Percentiles rank a stretch among this genome's conserved stretches.
Evolutionary conservation across 768 basidiomycete genomes (phyloP).

Genomic region (Pleurotus citrinopileatus): DNA sequence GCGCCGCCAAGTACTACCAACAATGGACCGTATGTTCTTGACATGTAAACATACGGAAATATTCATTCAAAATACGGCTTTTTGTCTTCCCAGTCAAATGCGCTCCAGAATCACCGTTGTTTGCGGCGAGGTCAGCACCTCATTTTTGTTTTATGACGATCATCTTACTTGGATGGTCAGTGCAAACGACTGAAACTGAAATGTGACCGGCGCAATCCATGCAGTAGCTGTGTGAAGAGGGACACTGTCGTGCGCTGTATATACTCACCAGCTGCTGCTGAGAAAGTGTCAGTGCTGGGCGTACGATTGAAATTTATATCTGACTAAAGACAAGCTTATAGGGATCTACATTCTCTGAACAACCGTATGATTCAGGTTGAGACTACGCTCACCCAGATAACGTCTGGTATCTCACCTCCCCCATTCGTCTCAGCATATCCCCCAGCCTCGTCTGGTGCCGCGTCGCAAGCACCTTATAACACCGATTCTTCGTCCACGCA

Average conservation of each 20-base stretch:
- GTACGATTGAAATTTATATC: too few species aligned
- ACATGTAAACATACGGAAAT: conserved; percentile 1
- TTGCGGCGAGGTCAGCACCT: conserved; percentile 65
- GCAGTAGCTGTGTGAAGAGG: conserved; percentile 76
- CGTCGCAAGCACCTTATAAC: not conserved
- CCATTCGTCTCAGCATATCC: conserved; percentile 8
- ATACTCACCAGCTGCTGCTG: conserved; percentile 79
- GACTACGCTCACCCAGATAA: conserved; percentile 49
- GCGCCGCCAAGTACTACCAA: not conserved
- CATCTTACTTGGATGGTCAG: conserved; percentile 31
- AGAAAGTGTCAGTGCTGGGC: conserved; percentile 78
- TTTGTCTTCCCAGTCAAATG: conserved; percentile 45
- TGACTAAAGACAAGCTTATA: conserved; percentile 18
- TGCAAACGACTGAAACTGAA: conserved; percentile 88
- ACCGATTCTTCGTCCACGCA: not conserved
- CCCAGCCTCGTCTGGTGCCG: not conserved
- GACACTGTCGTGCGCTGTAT: conserved; percentile 71
- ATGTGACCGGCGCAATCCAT: conserved; percentile 78
- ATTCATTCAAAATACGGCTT: not conserved
- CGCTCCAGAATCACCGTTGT: conserved; percentile 79
- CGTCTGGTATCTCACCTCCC: conserved; percentile 31
- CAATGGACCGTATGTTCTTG: conserved; percentile 1
- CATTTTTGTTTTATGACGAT: conserved; percentile 1
- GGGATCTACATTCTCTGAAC: conserved; percentile 80
- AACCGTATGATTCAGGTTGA: conserved; percentile 77